A percentile compares a stretch with the other conserved stretches of the same genome.
Evolutionary conservation across 768 basidiomycete species (phyloP).

Genomic region (Lanmaoa rubissima): DNA sequence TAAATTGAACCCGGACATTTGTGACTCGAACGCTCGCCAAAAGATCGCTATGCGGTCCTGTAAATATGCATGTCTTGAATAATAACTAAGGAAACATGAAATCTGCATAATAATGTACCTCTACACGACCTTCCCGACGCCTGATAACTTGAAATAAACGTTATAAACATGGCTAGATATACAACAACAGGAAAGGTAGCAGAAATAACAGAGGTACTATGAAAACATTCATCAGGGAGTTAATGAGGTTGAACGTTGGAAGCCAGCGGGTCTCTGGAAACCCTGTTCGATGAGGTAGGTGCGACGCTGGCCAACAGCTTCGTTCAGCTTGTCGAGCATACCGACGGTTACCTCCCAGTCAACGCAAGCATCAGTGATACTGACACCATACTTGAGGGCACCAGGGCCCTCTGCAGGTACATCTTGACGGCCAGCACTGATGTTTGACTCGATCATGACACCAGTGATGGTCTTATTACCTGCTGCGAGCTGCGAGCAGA

Average conservation of each 20-base stretch:
- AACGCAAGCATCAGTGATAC: slow-evolving; percentile 91
- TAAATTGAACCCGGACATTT: too few relatives aligned
- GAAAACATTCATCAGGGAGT: slow-evolving; percentile 8
- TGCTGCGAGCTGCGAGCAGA: slow-evolving; percentile 70
- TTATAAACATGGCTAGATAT: slow-evolving; percentile 4
- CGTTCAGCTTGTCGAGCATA: slow-evolving; percentile 74
- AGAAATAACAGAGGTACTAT: background rate
- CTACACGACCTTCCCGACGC: background rate
- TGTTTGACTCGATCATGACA: slow-evolving; percentile 96
- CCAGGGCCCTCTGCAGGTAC: slow-evolving; percentile 71
- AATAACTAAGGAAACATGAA: background rate
- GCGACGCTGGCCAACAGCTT: slow-evolving; percentile 34
- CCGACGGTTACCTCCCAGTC: slow-evolving; percentile 76
- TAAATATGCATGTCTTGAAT: background rate
- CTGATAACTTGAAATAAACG: slow-evolving; percentile 4
- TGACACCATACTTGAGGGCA: slow-evolving; percentile 74
- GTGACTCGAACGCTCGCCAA: too few relatives aligned
- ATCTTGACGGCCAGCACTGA: slow-evolving; percentile 88
- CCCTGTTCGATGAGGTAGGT: slow-evolving; percentile 24
- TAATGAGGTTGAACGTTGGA: slow-evolving; percentile 18
- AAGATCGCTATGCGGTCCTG: too few relatives aligned
- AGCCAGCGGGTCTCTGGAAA: slow-evolving; percentile 27
- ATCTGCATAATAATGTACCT: background rate
- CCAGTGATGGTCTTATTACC: slow-evolving; percentile 79
- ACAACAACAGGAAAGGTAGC: slow-evolving; percentile 1